Base-by-base conservation (phyloP, 2,329 filamentous ascomycete genomes). In the Pyrenochaeta sp. region DNA sequence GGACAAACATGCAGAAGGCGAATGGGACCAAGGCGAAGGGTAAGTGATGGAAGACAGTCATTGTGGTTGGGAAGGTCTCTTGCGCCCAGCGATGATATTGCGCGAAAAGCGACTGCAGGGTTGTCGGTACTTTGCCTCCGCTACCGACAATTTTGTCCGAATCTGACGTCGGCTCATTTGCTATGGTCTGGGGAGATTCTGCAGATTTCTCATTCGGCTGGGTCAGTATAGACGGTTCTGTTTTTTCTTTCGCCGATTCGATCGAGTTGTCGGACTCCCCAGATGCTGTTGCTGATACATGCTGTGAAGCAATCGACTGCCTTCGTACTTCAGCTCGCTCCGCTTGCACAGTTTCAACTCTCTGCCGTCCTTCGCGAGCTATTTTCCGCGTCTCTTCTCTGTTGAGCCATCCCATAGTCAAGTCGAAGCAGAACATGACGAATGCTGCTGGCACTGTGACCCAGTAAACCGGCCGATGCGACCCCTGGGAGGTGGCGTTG, bases 1-100 rank as follows among this genome's bases (percentile, higher is more conserved):
- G 78, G 7, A 90, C 78, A 49, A 90, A 90, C 87, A 90, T 90
- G 48, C 80, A 77, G 42, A 90, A 84, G 0, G 86, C 83, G 57
- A 90, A 90, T 0, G 87, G 87, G 0, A 90, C 76, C 0, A 90
- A 77, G 0, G 84, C 79, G 39, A 87, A 81, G 0, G 87, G 87
- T 2, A 90, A 74, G 61, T 88, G 85, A 0, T 79, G 71, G 5
- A 86, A 64, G 0, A 90, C 86, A 0, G 83, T 81, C 14, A 83
- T 82, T 2, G 82, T 81, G 0, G 86, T 89, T 0, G 87, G 87
- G 34, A 90, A 90, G 0, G 86, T 89, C 59, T 86, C 84, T 48
- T 86, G 83, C 0, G 72, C 73, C 85, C 85, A 89, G n/a, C 65
- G 61, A 43, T 82, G 82, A 0, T 57, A 42, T 8, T 80, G 66